A percentile compares a stretch with the other conserved stretches of the same genome.
phyloP scores from a whole-genome alignment of 352 stramenopile species.

The Thraustotheca clavata region DNA sequence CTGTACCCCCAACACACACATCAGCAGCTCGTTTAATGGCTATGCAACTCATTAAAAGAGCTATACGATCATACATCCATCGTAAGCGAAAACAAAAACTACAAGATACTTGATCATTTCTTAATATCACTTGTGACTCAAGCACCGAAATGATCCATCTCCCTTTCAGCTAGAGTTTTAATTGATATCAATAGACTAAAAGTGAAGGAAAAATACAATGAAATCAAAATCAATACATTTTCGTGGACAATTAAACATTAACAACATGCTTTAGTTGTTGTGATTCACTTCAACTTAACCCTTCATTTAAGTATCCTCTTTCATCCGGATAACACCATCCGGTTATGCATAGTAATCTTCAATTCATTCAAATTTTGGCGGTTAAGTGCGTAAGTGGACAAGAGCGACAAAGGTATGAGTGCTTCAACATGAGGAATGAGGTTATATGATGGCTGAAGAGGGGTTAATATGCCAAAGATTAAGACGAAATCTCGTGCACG shows the following conservation, averaged over 20 bases:
- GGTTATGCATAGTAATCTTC: not conserved
- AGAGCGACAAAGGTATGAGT: not conserved
- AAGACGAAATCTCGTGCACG: not conserved
- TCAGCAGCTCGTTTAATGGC: constrained; percentile 1
- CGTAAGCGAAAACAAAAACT: constrained; percentile 2
- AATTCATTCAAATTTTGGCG: not conserved
- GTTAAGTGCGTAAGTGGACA: not conserved
- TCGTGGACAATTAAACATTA: no score
- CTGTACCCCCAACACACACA: constrained; percentile 15
- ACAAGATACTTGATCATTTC: no score
- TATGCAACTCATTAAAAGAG: constrained; percentile 14
- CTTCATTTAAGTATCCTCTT: no score
- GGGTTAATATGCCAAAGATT: constrained; percentile 12
- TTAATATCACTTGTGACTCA: no score
- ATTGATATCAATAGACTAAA: no score
- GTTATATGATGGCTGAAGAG: no score
- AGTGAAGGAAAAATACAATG: no score
- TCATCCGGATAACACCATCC: not conserved
- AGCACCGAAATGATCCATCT: not conserved
- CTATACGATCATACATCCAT: constrained; percentile 6
- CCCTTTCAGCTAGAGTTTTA: no score
- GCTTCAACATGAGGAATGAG: not conserved
- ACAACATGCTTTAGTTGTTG: no score
- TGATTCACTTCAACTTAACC: no score
- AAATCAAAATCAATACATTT: no score